Base-by-base conservation (phyloP, 768 basidiomycete species). In the Clitopilus passeckerianus region DNA sequence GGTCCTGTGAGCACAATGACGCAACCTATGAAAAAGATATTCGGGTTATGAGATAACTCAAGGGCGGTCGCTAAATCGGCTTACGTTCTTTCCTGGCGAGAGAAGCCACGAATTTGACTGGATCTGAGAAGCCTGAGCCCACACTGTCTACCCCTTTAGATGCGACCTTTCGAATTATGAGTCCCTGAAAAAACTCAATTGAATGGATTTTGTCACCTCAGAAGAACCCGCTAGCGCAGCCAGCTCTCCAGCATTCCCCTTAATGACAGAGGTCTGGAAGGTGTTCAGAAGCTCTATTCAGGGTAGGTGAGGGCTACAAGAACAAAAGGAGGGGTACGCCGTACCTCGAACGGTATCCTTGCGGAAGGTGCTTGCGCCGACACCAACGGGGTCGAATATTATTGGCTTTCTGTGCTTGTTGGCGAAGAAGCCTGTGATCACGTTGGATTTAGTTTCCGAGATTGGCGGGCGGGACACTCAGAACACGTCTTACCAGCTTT, bases 201-300 rank as follows among this genome's bases (percentile, higher is more conserved):
- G n/a, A n/a, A n/a, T n/a, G n/a, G n/a, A n/a, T n/a, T n/a, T n/a
- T n/a, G n/a, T n/a, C 50, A 90, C 94, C 77, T 95, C 95, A 14
- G 71, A 70, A 0, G 90, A 90, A n/a, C 87, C 81, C 1, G 86
- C 83, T 9, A 96, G 70, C 0, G 89, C 82, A 0, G 87, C 93
- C 20, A 98, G 85, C 74, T 98, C 95, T 15, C 84, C 91, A 0
- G 93, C 90, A 67, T 98, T 97, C 3, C 95, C 95, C 72, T 98
- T 98, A 72, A 98, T 95, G 20, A 96, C 90, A 16, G 89, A 87
- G 10, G 89, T 86, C 71, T 95, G 93, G 85, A 90, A 96, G 22
- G 75, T 72, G 59, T 88, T 76, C 18, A 96, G 72, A 12, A 96
- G 77, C 58, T 85, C 91, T 86, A 59, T 43, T 57, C 46, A 23